Base-by-base conservation (phyloP, 2,329 filamentous ascomycete genomes). In the Aspergillus felis region DNA sequence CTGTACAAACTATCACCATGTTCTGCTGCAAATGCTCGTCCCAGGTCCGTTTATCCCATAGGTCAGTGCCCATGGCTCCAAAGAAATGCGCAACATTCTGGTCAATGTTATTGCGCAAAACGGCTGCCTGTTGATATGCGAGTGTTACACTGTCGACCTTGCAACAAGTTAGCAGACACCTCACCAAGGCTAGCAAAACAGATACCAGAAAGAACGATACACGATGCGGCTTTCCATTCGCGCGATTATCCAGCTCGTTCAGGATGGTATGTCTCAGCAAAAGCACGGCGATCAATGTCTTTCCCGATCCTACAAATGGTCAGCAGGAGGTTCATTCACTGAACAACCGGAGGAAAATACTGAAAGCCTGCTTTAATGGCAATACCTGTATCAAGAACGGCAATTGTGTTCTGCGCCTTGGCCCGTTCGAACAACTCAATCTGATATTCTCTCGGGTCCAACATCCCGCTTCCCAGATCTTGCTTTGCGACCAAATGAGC, bases 231-330 rank as follows among this genome's bases (percentile, higher is more conserved):
- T 80, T 79, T 2, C 88, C 88, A 2, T 75, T 66, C 0, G 79
- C 81, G 42, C 92, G 84, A 61, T 85, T 78, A 60, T 90, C 86
- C 1, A 97, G 76, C 71, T 99, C 94, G 58, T 87, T 79, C 42
- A 91, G 85, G 29, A 97, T 81, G 9, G 85, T 82, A 71, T 95
- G 84, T 42, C 87, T 85, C 25, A 97, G 81, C 4, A 99, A 81
- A 2, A 97, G 81, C 1, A 91, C 92, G 0, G 94, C 92, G 65
- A 99, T 97, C n/a, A 97, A 80, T 0, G 94, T 99, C 76, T 99
- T 99, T 2, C 94, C 94, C 3, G 91, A 92, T 12, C 94, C 89
- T 87, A 56, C 3, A 48, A 8, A 55, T 49, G 22, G n/a, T 60
- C 9, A 57, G 50, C 35, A n/a, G 8, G 7, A 46, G 7, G 27